Base-by-base conservation (phyloP, 2,329 filamentous ascomycete species). In the Tolypocladium ovalisporum region DNA sequence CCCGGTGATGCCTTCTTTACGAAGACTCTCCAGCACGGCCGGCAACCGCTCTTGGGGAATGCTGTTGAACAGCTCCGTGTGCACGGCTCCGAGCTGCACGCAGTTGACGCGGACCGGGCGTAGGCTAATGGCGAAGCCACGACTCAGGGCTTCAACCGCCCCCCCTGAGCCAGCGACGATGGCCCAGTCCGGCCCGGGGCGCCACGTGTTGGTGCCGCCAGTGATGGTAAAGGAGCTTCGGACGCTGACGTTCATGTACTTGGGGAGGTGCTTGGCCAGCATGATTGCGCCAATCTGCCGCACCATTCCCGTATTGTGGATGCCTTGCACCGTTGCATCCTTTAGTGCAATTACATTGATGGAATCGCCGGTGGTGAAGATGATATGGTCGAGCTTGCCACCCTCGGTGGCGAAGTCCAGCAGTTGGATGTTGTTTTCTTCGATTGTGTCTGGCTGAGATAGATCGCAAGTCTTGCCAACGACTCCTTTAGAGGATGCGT, bases 41-140 rank as follows among this genome's bases (percentile, higher is more conserved):
- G 56, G 56, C 35, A 63, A 57, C 1, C 51, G 15, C 12, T 64
- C 64, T 40, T 59, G 12, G 1, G 63, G 59, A 8, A 65, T 59
- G 1, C 42, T 54, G 56, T 62, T 55, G 54, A 68, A 64, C 35
- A 79, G 56, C 47, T 75, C 74, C 7, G 81, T 84, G 42, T 75
- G 67, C 0, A 81, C 73, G 0, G 74, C 71, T 0, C 85, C 86
- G 0, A 84, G 83, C 56, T 70, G 73, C 1, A 88, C 80, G 0
- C 79, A 65, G 65, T 89, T 89, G 32, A 87, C 84, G 2, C 86
- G 71, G 10, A 87, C 69, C 0, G 86, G 86, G 60, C 76, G 78
- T 57, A 89, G 64, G 63, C 88, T 85, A 36, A 87, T 63, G 2
- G 85, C 85, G 37, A 89, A 69, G 3, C 75, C 77, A 2, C 80